Percentiles rank a stretch among this genome's conserved stretches.
Conservation (phyloP, 2,329 filamentous ascomycete genomes). For the Drechslerella coelobrocha region DNA sequence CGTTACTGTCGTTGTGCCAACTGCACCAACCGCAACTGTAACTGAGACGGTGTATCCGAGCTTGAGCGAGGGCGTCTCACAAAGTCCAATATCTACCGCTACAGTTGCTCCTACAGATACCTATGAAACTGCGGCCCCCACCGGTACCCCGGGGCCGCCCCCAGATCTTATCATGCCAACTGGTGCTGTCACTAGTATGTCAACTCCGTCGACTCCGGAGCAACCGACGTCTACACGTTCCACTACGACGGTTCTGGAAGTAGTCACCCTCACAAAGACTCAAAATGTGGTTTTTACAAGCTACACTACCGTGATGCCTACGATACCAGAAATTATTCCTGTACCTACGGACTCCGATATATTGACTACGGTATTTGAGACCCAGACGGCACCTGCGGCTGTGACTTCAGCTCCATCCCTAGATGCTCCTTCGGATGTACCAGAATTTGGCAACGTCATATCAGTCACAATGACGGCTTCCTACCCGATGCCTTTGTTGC, state of each 20-base stretch:
- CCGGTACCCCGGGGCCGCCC: neutral
- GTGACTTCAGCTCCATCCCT: neutral
- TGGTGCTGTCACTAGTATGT: neutral
- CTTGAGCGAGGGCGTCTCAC: conserved; percentile 1
- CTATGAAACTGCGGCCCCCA: conserved; percentile 7
- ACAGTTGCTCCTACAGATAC: conserved; percentile 1
- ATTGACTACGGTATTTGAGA: conserved; percentile 36
- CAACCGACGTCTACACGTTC: neutral
- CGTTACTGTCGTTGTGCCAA: conserved; percentile 26
- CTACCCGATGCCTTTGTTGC: conserved; percentile 32
- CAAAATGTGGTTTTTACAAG: neutral
- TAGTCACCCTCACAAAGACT: conserved; percentile 17
- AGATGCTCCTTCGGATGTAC: neutral
- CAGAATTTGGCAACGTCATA: conserved; percentile 40
- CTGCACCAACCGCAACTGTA: conserved; percentile 23
- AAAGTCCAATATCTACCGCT: conserved; percentile 11
- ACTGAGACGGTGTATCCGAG: conserved; percentile 37
- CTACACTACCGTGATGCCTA: conserved; percentile 4
- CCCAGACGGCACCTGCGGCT: conserved; percentile 5
- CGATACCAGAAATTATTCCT: conserved; percentile 10
- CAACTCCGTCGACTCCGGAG: neutral
- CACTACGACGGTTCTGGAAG: conserved; percentile 19
- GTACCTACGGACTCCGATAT: conserved; percentile 15
- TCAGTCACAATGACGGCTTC: conserved; percentile 14
- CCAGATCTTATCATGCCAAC: conserved; percentile 16